phyloP scores from a whole-genome alignment of 2,329 filamentous ascomycete species.

The Rutstroemia sp. region DNA sequence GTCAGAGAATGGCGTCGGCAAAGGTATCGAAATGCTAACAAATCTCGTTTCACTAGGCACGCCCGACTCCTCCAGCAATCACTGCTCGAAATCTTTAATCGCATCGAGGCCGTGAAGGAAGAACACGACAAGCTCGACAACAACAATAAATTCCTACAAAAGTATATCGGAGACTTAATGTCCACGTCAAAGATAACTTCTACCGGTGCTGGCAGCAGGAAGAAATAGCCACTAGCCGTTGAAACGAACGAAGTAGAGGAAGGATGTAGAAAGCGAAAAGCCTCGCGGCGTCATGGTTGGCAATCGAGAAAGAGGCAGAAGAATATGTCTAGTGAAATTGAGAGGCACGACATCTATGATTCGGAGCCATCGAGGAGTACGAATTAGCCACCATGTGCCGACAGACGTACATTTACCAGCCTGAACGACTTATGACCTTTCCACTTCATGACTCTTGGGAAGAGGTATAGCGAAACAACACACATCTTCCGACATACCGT shows the following conservation, averaged over 20 bases:
- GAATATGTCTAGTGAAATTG: neutral
- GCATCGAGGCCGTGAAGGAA: constrained; percentile 87
- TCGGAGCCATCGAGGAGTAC: no score
- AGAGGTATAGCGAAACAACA: constrained; percentile 4
- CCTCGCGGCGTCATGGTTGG: constrained; percentile 5
- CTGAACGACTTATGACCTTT: constrained; percentile 2
- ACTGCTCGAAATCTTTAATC: constrained; percentile 80
- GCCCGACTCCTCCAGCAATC: constrained; percentile 84
- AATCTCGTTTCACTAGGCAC: constrained; percentile 49
- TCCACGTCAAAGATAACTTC: constrained; percentile 70
- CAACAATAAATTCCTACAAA: constrained; percentile 95
- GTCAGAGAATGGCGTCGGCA: neutral
- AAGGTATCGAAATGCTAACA: constrained; percentile 9
- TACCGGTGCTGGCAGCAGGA: constrained; percentile 24
- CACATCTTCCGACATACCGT: neutral
- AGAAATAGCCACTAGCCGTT: constrained; percentile 19
- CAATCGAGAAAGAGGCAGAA: constrained; percentile 1
- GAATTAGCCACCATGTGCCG: no score
- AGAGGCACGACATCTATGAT: no score
- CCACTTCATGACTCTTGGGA: constrained; percentile 1
- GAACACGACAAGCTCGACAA: constrained; percentile 96
- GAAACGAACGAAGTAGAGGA: constrained; percentile 7
- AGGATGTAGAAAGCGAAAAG: constrained; percentile 5
- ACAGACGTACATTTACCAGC: no score
- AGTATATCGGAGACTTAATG: constrained; percentile 96